Evolutionary conservation across 2,329 filamentous ascomycete species (phyloP).

Genomic region (Fusarium veterinarium): DNA sequence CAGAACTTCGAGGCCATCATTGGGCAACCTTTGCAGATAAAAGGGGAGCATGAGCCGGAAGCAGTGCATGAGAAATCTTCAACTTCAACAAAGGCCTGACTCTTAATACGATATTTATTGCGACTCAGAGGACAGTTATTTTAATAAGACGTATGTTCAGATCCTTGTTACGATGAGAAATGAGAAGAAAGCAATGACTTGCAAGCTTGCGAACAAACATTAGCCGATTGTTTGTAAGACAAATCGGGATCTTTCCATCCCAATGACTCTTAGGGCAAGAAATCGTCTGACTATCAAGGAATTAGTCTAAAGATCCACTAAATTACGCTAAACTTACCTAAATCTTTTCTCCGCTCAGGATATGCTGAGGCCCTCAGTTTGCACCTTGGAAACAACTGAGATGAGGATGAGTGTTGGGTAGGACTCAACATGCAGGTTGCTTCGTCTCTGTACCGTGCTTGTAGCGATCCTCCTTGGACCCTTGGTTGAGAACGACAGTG

Average conservation of each 20-base stretch:
- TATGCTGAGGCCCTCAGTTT: too few relatives aligned
- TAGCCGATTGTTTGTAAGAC: accelerated
- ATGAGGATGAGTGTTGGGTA: too few relatives aligned
- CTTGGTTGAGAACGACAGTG: too few relatives aligned
- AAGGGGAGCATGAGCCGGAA: neutral
- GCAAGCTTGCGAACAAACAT: neutral
- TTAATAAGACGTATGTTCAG: accelerated
- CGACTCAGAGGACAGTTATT: accelerated
- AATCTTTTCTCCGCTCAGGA: neutral
- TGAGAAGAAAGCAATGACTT: accelerated
- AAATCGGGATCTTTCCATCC: too few relatives aligned
- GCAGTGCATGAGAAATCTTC: neutral
- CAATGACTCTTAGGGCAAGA: too few relatives aligned
- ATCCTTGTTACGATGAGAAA: accelerated
- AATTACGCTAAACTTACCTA: accelerated
- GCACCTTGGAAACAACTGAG: too few relatives aligned
- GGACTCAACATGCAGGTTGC: too few relatives aligned
- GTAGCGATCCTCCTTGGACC: too few relatives aligned
- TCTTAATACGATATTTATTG: accelerated
- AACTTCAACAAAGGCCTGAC: neutral
- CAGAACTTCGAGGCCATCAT: constrained; percentile 14
- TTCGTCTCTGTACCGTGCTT: too few relatives aligned
- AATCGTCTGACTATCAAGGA: neutral
- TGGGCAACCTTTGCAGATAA: neutral
- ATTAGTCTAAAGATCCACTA: neutral